These are phyloP conservation scores for Neolentinus lepideus DNA, from an alignment of 1,284 basidiomycete species.

Conservation along the genomic window DNA sequence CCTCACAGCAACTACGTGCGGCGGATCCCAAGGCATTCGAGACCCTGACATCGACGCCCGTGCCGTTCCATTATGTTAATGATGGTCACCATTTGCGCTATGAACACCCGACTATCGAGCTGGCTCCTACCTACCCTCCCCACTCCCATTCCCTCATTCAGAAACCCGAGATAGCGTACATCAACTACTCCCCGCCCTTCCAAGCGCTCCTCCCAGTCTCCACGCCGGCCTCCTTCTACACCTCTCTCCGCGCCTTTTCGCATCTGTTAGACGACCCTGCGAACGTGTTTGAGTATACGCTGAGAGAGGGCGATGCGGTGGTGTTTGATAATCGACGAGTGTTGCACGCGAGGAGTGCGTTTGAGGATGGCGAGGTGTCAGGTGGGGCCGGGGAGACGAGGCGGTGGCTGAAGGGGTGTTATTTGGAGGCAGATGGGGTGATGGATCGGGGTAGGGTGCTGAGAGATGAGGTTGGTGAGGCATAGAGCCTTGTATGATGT, in stretches of 20 bases:
- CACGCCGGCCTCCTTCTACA: conserved; percentile 53
- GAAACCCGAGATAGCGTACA: conserved; percentile 35
- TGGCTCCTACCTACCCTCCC: conserved; percentile 28
- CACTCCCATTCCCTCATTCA: background rate
- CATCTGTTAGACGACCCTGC: conserved; percentile 47
- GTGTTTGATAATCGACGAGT: conserved; percentile 94
- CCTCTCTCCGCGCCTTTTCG: conserved; percentile 63
- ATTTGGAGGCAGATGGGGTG: conserved; percentile 75
- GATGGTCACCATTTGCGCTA: conserved; percentile 81
- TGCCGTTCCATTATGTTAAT: conserved; percentile 90
- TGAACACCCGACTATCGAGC: conserved; percentile 78
- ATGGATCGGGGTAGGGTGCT: conserved; percentile 52
- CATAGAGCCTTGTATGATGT: no score
- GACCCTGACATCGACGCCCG: conserved; percentile 52
- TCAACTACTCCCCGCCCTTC: conserved; percentile 96
- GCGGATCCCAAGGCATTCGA: conserved; percentile 49
- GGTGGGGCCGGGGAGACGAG: conserved; percentile 38
- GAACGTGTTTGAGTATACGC: conserved; percentile 58
- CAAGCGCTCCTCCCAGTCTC: conserved; percentile 67
- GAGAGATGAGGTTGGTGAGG: conserved; percentile 5
- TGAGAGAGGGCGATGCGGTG: conserved; percentile 83
- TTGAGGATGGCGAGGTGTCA: conserved; percentile 30
- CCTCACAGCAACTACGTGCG: conserved; percentile 53
- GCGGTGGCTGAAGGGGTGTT: conserved; percentile 84
- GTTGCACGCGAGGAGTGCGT: conserved; percentile 83